These are phyloP conservation scores for Cytospora mali DNA, from an alignment of 2,329 filamentous ascomycete species.

Conservation along the genomic window DNA sequence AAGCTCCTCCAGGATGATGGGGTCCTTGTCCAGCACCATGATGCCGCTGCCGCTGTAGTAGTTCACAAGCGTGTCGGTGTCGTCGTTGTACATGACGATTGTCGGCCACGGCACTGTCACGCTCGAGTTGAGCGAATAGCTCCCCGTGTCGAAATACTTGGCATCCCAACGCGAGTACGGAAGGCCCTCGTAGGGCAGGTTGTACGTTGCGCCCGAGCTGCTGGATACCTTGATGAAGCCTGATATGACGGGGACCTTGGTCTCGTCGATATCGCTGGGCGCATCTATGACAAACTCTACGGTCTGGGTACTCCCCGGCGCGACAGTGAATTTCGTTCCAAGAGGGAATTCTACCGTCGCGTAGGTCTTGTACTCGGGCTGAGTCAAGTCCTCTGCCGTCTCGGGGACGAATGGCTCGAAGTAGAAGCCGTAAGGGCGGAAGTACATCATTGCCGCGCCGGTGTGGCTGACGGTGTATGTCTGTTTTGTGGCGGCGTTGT, in stretches of 20 bases:
- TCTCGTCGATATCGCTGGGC: constrained; percentile 1
- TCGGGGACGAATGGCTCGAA: constrained; percentile 5
- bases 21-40: constrained; percentile 2
- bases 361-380: constrained; percentile 8
- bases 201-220: background rate
- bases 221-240: constrained; percentile 7
- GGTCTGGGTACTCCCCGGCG: background rate
- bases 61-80: background rate
- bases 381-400: background rate
- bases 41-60: constrained; percentile 9
- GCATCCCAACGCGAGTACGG: constrained; percentile 6
- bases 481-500: background rate
- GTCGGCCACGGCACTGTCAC: constrained; percentile 3
- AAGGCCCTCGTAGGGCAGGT: background rate
- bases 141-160: constrained; percentile 4
- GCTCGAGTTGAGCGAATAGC: constrained; percentile 3
- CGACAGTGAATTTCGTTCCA: background rate
- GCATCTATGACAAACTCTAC: background rate
- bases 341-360: background rate
- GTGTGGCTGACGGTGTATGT: constrained; percentile 3
- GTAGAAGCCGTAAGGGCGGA: background rate
- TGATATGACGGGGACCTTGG: constrained; percentile 10
- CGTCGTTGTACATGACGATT: constrained; percentile 6
- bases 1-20: constrained; percentile 6
- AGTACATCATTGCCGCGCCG: constrained; percentile 3